These are phyloP conservation scores for Graphilbum ipis-grandicollis DNA, from an alignment of 2,329 filamentous ascomycete species.

Conservation along the genomic window DNA sequence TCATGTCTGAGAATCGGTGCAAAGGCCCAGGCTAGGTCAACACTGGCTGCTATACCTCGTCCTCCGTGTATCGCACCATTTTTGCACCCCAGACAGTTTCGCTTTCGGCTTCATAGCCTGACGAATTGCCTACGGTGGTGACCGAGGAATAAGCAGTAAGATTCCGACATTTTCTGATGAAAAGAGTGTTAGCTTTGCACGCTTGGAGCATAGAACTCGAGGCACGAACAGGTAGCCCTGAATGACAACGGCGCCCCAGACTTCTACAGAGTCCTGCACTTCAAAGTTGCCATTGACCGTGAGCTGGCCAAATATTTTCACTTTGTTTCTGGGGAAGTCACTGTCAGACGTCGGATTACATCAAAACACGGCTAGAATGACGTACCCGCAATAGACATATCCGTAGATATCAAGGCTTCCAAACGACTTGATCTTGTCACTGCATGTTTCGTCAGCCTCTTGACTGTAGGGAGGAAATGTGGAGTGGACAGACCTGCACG, in stretches of 20 bases:
- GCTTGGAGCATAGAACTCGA: background rate
- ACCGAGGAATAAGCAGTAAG: slow-evolving; percentile 27
- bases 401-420: slow-evolving; percentile 26
- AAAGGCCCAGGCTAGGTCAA: background rate
- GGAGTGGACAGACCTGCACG: slow-evolving; percentile 20
- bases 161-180: slow-evolving; percentile 22
- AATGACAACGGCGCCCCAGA: slow-evolving; percentile 28
- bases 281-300: slow-evolving; percentile 24
- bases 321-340: slow-evolving; percentile 18
- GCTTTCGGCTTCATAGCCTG: slow-evolving; percentile 22
- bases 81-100: slow-evolving; percentile 26
- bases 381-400: slow-evolving; percentile 20
- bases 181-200: background rate
- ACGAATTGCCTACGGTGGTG: slow-evolving; percentile 26
- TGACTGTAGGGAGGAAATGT: background rate
- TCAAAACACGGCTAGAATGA: background rate
- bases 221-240: slow-evolving; percentile 24
- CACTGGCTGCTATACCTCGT: slow-evolving; percentile 24
- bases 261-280: slow-evolving; percentile 22
- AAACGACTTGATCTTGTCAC: slow-evolving; percentile 26
- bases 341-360: background rate
- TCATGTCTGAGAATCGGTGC: background rate
- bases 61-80: slow-evolving; percentile 20
- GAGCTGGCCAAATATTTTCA: slow-evolving; percentile 29
- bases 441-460: slow-evolving; percentile 6